Evolutionary conservation across 2,329 filamentous ascomycete genomes (phyloP), one percentile per base, ranked within the genome.

Genomic region (Parafenestella ontariensis): DNA sequence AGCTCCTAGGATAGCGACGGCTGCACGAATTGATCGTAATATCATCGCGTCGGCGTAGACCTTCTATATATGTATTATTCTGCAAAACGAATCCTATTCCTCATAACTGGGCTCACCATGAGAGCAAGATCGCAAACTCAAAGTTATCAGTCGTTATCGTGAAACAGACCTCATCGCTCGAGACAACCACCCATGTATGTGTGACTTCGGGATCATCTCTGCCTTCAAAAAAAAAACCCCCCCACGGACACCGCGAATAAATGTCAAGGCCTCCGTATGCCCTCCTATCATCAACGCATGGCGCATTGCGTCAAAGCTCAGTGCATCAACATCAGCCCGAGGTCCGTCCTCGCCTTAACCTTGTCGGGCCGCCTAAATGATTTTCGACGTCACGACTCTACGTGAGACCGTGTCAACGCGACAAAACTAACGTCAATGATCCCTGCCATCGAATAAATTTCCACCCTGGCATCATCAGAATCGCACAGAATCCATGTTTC

Each of bases 381-480:
- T 42, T 59, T 50, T 54, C 47, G 40, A 42, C 24, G 40, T 42
- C 40, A 42, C 40, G 40, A 42, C 40, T 42, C 40, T n/a, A 39
- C 46, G 46, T 57, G 60, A 66, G 54, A 48, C 46, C 64, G 64
- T 56, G 61, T 56, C 40, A 43, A 54, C 63, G 62, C 52, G 62
- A 57, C 61, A 54, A 41, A 51, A 52, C 56, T 50, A 60, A 59
- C 60, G 49, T 61, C 56, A n/a, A n/a, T 4, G 52, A 59, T 31
- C 48, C 48, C 58, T 59, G 58, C 56, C 58, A 52, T 50, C 49
- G 41, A 59, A 50, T 43, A 51, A 56, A 54, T 56, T 53, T 45
- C 49, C 51, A 39, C 57, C 36, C 44, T 39, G 42, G 18, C 59
- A 57, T 62, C 61, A 64, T 65, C 53, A 54, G 40, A 52, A 51